A percentile compares a stretch with the other conserved stretches of the same genome.
These are phyloP conservation scores for Myotisia sp. DNA, from an alignment of 2,329 filamentous ascomycete genomes.

Conservation along the genomic window DNA sequence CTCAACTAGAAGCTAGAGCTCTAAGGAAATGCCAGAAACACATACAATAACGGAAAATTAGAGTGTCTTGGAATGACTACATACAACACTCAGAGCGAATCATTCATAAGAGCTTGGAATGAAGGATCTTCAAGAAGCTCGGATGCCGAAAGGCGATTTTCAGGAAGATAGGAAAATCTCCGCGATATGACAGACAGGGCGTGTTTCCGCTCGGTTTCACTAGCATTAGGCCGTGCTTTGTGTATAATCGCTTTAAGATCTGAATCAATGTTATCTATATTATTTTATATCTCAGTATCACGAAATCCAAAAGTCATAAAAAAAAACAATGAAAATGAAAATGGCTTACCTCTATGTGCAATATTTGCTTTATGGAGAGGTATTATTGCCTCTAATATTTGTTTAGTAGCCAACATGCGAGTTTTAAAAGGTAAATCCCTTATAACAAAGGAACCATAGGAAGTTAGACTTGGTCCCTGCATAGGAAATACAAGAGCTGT, in stretches of 20 bases:
- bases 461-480: slow-evolving; percentile 2
- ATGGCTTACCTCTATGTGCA: background rate
- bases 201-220: background rate
- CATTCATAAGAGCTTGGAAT: slow-evolving; percentile 6
- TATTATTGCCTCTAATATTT: background rate
- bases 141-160: slow-evolving; percentile 4
- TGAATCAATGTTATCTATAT: background rate
- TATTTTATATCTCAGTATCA: background rate
- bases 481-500: slow-evolving; percentile 6
- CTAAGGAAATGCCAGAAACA: no score
- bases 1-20: no score
- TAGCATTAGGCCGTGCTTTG: background rate
- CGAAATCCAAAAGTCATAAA: no score
- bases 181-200: slow-evolving; percentile 4
- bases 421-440: background rate
- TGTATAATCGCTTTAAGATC: slow-evolving; percentile 3
- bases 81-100: no score
- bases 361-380: background rate
- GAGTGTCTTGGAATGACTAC: no score
- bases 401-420: slow-evolving; percentile 1
- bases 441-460: background rate
- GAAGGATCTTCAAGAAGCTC: slow-evolving; percentile 6
- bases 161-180: slow-evolving; percentile 1
- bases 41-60: no score
- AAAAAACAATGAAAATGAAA: no score